These are phyloP conservation scores for Erodium moschatum DNA, from an alignment of 441 rosid species.

Conservation along the genomic window DNA sequence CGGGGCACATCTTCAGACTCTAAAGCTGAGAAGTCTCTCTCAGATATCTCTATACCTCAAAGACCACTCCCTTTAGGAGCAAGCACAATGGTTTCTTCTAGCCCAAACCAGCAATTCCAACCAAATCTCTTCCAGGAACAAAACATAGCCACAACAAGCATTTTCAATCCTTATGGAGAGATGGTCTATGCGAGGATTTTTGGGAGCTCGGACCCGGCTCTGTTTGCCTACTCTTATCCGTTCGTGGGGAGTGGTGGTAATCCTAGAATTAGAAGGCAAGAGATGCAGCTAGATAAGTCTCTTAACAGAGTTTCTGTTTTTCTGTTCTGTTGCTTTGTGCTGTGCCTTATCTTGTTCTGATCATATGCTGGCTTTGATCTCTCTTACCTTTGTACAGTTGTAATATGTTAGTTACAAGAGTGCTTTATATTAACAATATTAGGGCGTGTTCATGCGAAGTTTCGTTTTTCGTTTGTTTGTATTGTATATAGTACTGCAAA, in stretches of 20 bases:
- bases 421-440: background rate
- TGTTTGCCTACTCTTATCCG: conserved; percentile 26
- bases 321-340: conserved; percentile 41
- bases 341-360: conserved; percentile 51
- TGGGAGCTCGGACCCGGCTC: conserved; percentile 35
- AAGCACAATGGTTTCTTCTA: conserved; percentile 19
- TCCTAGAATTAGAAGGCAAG: conserved; percentile 41
- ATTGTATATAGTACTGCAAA: background rate
- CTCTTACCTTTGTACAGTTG: conserved; percentile 18
- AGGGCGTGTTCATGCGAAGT: background rate
- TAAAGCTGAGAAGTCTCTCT: conserved; percentile 14
- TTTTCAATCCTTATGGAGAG: conserved; percentile 39
- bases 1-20: conserved; percentile 31
- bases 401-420: conserved; percentile 1
- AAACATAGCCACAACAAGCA: conserved; percentile 27
- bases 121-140: conserved; percentile 27
- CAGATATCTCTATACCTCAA: conserved; percentile 28
- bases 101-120: background rate
- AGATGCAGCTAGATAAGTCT: conserved; percentile 40
- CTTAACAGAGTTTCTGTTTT: conserved; percentile 45
- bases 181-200: conserved; percentile 46
- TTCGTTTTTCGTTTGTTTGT: no score
- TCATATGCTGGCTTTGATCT: background rate
- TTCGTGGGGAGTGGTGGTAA: conserved; percentile 15
- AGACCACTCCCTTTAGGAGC: conserved; percentile 37